Conservation (phyloP, 2,329 filamentous ascomycete species). For the Periconia sp. region DNA sequence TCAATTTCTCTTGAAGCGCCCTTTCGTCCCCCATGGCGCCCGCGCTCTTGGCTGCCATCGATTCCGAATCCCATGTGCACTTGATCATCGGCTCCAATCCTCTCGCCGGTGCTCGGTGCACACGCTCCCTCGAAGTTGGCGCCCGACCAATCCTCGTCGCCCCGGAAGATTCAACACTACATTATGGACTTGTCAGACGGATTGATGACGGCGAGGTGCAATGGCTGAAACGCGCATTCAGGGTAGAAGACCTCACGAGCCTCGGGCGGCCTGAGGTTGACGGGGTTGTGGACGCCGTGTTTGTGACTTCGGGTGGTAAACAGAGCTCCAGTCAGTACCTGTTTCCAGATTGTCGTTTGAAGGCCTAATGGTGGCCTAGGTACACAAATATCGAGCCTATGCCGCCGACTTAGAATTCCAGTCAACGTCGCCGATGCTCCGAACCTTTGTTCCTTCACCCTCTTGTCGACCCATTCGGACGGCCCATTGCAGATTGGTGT, state of each 20-base stretch:
- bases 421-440: conserved; percentile 92
- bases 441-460: conserved; percentile 83
- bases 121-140: conserved; percentile 80
- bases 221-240: conserved; percentile 71
- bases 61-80: conserved; percentile 75
- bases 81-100: conserved; percentile 86
- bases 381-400: conserved; percentile 73
- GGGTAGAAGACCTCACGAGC: conserved; percentile 72
- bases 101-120: conserved; percentile 82
- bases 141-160: conserved; percentile 81
- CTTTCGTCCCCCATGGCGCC: conserved; percentile 47
- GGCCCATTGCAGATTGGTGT: conserved; percentile 94
- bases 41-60: conserved; percentile 73
- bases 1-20: too few species aligned
- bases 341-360: neutral
- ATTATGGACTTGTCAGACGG: conserved; percentile 66
- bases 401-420: conserved; percentile 81
- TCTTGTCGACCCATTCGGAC: conserved; percentile 87
- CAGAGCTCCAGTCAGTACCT: conserved; percentile 52
- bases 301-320: conserved; percentile 71
- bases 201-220: conserved; percentile 70
- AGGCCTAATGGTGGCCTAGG: conserved; percentile 51
- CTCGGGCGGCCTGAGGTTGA: conserved; percentile 83
- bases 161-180: conserved; percentile 65
- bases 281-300: conserved; percentile 85